Percentiles rank a stretch among this genome's conserved stretches.
Conservation (phyloP, 192 early-diverging fungal species). For the Backusella circina region DNA sequence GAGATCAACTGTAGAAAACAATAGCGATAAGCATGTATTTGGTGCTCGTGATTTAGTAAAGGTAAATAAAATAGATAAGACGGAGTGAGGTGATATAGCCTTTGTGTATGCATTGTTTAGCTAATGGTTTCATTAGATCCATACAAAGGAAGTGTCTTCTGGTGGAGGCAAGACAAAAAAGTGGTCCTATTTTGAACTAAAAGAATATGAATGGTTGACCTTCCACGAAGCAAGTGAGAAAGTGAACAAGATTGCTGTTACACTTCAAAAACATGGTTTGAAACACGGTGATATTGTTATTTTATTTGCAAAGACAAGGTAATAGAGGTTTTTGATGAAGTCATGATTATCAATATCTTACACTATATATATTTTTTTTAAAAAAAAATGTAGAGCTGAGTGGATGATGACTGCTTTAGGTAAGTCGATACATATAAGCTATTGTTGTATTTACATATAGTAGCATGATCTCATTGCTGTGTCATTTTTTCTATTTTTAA, state of each 20-base stretch:
- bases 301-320: slow-evolving; percentile 49
- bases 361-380: background rate
- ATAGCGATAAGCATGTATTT: slow-evolving; percentile 37
- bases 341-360: background rate
- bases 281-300: slow-evolving; percentile 40
- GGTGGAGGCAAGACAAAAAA: slow-evolving; percentile 49
- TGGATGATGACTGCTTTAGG: slow-evolving; percentile 36
- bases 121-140: slow-evolving; percentile 2
- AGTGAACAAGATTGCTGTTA: slow-evolving; percentile 42
- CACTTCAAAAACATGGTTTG: slow-evolving; percentile 52
- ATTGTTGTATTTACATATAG: background rate
- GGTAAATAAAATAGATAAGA: slow-evolving; percentile 12
- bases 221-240: slow-evolving; percentile 51
- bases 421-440: background rate
- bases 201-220: slow-evolving; percentile 64
- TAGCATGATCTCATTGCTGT: background rate
- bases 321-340: slow-evolving; percentile 3
- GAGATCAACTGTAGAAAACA: slow-evolving; percentile 33
- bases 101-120: background rate
- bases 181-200: slow-evolving; percentile 71
- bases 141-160: slow-evolving; percentile 16
- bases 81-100: background rate
- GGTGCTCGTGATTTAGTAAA: slow-evolving; percentile 41
- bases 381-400: background rate
- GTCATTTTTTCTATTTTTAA: background rate